Conservation (phyloP, 805 yeast species). For the Metschnikowia reukaufii region DNA sequence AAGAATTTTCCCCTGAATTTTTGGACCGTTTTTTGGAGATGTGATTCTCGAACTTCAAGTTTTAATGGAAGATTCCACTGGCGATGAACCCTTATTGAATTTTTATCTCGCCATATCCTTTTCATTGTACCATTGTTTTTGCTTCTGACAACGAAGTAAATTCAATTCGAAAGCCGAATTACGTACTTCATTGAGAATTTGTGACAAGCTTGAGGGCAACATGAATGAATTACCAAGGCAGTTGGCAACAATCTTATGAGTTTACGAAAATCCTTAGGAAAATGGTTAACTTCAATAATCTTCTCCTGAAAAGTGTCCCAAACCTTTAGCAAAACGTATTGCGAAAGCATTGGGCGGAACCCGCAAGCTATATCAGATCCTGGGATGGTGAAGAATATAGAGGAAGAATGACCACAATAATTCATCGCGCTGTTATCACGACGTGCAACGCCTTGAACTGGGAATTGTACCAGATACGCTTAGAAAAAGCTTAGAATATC, state of each 20-base stretch:
- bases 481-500: not conserved
- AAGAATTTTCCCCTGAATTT: not conserved
- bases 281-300: not conserved
- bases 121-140: not conserved
- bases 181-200: not conserved
- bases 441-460: not conserved
- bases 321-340: not conserved
- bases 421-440: not conserved
- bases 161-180: not conserved
- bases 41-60: not conserved
- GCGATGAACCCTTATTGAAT: not conserved
- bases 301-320: not conserved
- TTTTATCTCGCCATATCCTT: not conserved
- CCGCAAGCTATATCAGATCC: not conserved
- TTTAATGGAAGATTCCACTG: not conserved
- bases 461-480: not conserved
- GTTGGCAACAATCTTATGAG: not conserved
- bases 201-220: not conserved
- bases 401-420: not conserved
- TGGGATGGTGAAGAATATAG: not conserved
- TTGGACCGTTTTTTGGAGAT: not conserved
- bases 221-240: not conserved
- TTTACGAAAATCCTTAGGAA: not conserved
- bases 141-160: not conserved
- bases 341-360: not conserved